A percentile compares a stretch with the other conserved stretches of the same genome.
phyloP scores from a whole-genome alignment of 176 grass and related monocot species.

The Hordeum vulgare region MorexV3_pseudomolecules_assembly NC_058521.1:84210000-84210499 shows the following conservation, averaged over 20 bases:
- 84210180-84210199: neutral
- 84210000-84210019: conserved; percentile 80
- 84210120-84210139: conserved; percentile 47
- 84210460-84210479: no score
- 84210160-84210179: neutral
- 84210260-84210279: neutral
- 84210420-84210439: no score
- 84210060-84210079: conserved; percentile 80
- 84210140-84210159: neutral
- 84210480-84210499: no score
- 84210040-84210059: conserved; percentile 70
- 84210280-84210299: neutral
- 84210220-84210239: neutral
- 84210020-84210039: conserved; percentile 68
- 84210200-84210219: neutral
- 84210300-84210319: no score
- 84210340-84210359: no score
- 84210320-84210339: no score
- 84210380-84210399: no score
- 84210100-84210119: conserved; percentile 97
- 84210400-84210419: no score
- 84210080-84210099: conserved; percentile 81
- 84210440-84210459: no score
- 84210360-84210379: no score
- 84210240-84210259: neutral